Evolutionary conservation across 164 flowering plant genomes (phyloP).

Genomic region (Pachysandra terminalis): DNA sequence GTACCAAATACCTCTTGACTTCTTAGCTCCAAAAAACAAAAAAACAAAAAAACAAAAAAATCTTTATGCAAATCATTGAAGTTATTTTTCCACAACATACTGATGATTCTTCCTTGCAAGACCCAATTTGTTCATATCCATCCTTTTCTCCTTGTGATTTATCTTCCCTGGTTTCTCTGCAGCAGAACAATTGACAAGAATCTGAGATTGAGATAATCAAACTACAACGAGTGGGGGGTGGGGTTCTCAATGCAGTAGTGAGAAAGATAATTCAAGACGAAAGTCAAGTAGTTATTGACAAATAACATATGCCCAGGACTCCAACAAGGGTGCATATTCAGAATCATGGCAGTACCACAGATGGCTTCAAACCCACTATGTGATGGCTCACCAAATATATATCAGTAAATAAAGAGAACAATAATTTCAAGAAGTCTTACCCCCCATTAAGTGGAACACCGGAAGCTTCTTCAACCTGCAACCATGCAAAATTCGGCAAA

Average conservation of each 20-base stretch:
- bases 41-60: not conserved
- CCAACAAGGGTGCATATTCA: too few relatives aligned
- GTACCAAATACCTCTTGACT: too few relatives aligned
- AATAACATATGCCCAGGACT: too few relatives aligned
- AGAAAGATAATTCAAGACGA: not conserved
- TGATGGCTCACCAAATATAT: not conserved
- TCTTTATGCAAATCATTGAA: too few relatives aligned
- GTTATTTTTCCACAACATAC: constrained; percentile 31
- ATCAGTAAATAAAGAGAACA: not conserved
- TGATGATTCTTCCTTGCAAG: constrained; percentile 19
- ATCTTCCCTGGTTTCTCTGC: constrained; percentile 49
- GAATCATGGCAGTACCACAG: too few relatives aligned
- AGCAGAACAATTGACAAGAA: constrained; percentile 22
- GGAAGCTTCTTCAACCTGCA: constrained; percentile 32
- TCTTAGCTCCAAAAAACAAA: not conserved
- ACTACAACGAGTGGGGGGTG: not conserved
- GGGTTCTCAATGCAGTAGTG: too few relatives aligned
- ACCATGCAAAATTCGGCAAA: not conserved
- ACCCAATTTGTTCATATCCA: constrained; percentile 16
- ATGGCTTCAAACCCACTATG: too few relatives aligned
- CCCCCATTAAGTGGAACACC: constrained; percentile 18
- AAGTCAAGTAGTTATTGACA: too few relatives aligned
- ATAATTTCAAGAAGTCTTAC: constrained; percentile 16
- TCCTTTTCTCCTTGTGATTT: constrained; percentile 20
- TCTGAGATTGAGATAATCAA: constrained; percentile 15